Evolutionary conservation across 805 yeast species (phyloP).

Genomic region (Trichomonascus vanleenenianus): DNA sequence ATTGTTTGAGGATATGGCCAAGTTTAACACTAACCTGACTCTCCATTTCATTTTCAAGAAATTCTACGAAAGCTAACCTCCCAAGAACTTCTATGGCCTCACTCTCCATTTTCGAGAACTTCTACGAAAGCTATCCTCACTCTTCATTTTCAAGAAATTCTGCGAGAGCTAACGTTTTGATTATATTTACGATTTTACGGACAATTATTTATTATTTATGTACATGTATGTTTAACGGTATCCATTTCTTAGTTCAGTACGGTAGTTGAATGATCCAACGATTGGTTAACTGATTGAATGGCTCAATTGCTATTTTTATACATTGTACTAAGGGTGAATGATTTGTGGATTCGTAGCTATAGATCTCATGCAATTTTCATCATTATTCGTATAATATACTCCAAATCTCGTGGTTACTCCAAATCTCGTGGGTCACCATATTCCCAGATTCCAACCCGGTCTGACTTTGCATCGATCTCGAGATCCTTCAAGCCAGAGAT

Average conservation of each 20-base stretch:
- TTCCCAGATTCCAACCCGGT: slow-evolving; percentile 63
- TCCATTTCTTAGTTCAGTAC: too few relatives aligned
- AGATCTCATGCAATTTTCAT: too few relatives aligned
- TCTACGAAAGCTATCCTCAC: slow-evolving; percentile 50
- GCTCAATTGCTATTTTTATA: too few relatives aligned
- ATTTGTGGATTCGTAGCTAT: background rate
- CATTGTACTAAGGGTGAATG: too few relatives aligned
- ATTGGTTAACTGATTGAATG: background rate
- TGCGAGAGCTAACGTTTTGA: slow-evolving; percentile 36
- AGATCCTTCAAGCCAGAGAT: slow-evolving; percentile 34
- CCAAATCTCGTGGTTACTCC: slow-evolving; percentile 25
- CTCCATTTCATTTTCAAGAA: slow-evolving; percentile 64
- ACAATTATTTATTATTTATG: background rate
- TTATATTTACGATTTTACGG: background rate
- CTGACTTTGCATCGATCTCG: slow-evolving; percentile 43
- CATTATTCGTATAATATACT: too few relatives aligned
- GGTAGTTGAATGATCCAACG: background rate
- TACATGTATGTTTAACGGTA: too few relatives aligned
- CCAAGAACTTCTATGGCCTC: too few relatives aligned
- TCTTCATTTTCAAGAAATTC: slow-evolving; percentile 68
- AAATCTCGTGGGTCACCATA: slow-evolving; percentile 64
- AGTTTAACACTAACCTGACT: slow-evolving; percentile 60
- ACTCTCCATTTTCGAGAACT: background rate
- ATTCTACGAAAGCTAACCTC: slow-evolving; percentile 48
- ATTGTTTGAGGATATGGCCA: slow-evolving; percentile 60